These are phyloP conservation scores for Periconia macrospinosa DNA, from an alignment of 2,329 filamentous ascomycete genomes.

Conservation along the genomic window DNA sequence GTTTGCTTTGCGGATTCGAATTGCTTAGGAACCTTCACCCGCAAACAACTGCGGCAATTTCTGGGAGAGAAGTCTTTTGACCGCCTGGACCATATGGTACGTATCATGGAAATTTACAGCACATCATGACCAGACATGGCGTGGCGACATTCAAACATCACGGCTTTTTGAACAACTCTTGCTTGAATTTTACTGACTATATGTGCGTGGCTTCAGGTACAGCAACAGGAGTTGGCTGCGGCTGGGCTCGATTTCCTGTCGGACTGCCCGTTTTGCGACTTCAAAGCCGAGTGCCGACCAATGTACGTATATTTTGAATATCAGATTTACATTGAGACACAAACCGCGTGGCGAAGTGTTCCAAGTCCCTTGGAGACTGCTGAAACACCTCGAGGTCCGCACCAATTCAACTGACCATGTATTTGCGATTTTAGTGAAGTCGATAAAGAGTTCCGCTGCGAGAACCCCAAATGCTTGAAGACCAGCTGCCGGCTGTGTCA, in stretches of 20 bases:
- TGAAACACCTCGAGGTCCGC: too few relatives aligned
- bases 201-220: slow-evolving; percentile 48
- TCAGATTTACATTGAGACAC: too few relatives aligned
- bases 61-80: slow-evolving; percentile 60
- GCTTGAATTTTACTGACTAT: too few relatives aligned
- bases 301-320: too few relatives aligned
- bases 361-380: too few relatives aligned
- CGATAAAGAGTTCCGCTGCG: slow-evolving; percentile 74
- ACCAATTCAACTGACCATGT: too few relatives aligned
- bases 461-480: slow-evolving; percentile 64
- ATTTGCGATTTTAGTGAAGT: slow-evolving; percentile 24
- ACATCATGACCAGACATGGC: too few relatives aligned
- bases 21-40: slow-evolving; percentile 65
- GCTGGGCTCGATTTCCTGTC: slow-evolving; percentile 73
- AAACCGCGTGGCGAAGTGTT: too few relatives aligned
- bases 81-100: slow-evolving; percentile 64
- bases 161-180: too few relatives aligned
- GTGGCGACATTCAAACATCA: too few relatives aligned
- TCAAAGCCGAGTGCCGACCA: slow-evolving; percentile 67
- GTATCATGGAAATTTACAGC: too few relatives aligned
- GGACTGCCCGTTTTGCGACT: slow-evolving; percentile 81
- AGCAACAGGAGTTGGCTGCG: slow-evolving; percentile 68
- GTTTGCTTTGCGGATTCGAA: slow-evolving; percentile 65
- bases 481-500: slow-evolving; percentile 62
- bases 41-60: slow-evolving; percentile 57